Conservation (phyloP, 768 basidiomycete genomes). For the Termitomyces heimii region DNA sequence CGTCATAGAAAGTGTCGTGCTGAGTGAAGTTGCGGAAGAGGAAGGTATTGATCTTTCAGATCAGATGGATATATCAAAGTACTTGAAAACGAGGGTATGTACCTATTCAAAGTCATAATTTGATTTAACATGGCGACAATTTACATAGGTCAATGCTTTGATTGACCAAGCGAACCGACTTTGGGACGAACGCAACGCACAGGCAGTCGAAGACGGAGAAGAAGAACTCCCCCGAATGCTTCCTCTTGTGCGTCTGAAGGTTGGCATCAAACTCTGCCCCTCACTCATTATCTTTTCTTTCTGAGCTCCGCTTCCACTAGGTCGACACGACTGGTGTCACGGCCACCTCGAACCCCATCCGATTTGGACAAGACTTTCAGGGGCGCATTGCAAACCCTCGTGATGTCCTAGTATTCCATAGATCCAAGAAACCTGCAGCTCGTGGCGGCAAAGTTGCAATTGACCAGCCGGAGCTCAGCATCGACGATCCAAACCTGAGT, state of each 20-base stretch:
- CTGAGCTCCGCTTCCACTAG: slow-evolving; percentile 24
- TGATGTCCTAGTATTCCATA: slow-evolving; percentile 88
- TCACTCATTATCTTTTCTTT: not conserved
- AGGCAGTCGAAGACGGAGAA: slow-evolving; percentile 56
- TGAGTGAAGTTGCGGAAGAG: slow-evolving; percentile 75
- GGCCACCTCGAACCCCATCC: slow-evolving; percentile 91
- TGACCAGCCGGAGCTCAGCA: slow-evolving; percentile 75
- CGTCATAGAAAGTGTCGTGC: slow-evolving; percentile 74
- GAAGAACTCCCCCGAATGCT: slow-evolving; percentile 66
- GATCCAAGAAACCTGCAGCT: slow-evolving; percentile 59
- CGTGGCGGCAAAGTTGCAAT: slow-evolving; percentile 54
- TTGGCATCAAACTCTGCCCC: slow-evolving; percentile 16
- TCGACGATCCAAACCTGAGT: slow-evolving; percentile 67
- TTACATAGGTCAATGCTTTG: slow-evolving; percentile 62
- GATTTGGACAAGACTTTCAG: slow-evolving; percentile 94
- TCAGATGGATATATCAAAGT: slow-evolving; percentile 79
- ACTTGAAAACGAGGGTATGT: slow-evolving; percentile 61
- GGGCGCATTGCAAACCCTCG: slow-evolving; percentile 91
- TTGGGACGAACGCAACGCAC: slow-evolving; percentile 72
- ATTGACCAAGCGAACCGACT: slow-evolving; percentile 72
- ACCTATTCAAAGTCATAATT: not conserved
- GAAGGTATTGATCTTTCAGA: slow-evolving; percentile 73
- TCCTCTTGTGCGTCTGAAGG: slow-evolving; percentile 84
- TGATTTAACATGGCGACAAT: not conserved
- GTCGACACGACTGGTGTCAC: slow-evolving; percentile 89